Evolutionary conservation across 2,329 filamentous ascomycete species (phyloP), one percentile per base, ranked within the genome.

Genomic region (Ceratocystis destructans): DNA sequence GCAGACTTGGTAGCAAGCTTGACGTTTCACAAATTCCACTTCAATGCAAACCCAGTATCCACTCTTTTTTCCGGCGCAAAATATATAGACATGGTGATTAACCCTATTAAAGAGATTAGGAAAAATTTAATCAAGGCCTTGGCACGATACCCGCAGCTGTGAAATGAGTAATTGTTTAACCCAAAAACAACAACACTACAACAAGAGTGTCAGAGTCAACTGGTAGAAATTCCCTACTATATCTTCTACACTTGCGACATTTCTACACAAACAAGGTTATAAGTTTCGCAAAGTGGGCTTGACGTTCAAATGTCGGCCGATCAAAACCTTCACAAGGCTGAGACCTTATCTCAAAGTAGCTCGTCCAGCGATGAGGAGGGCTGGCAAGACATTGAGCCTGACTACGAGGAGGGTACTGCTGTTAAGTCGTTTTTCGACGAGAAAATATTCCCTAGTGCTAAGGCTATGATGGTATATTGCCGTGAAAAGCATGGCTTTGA

Each of bases 351-450:
- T 10, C 62, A 67, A 28, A 64, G 61, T 31, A 67, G 64, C 48
- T 70, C 67, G 20, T 69, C 69, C 25, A 72, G 74, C 22, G 76
- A 80, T 28, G 79, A 80, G 50, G 78, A 77, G 66, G 80, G 80
- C 63, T 82, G 80, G 80, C 76, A 78, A 62, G 79, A 82, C 67
- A 71, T 80, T 31, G 87, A 88, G 71, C 78, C 80, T 4, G 87
- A 89, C 65, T 82, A 87, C 71, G 78, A 83, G 65, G 82, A 87
- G 70, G 76, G 79, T 3, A 78, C 85, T 31, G 76, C 81, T 22
- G 79, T 90, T 67, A 78, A 87, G 62, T 89, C 87, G 22, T 78
- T 92, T 44, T 82, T 91, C 69, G 86, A 87, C 70, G 81, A 85
- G 66, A 77, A 81, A 68, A 82, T 83, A 46, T 92, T 90, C 72